phyloP scores from a whole-genome alignment of 108 stramenopile genomes.

The Pelagomonas calceolata region DNA sequence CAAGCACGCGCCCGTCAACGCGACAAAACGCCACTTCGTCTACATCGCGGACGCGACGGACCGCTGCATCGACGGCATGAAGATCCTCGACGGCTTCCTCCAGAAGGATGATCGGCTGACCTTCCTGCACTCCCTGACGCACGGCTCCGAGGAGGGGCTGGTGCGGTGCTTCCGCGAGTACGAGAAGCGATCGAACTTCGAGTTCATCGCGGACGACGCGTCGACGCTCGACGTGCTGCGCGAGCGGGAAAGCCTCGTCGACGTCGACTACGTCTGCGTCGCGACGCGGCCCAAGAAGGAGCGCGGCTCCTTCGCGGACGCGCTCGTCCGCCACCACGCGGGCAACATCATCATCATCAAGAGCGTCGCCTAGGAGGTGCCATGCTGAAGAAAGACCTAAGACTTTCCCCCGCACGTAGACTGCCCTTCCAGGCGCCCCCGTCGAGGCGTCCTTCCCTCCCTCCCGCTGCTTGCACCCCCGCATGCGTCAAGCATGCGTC shows the following conservation, averaged over 20 bases:
- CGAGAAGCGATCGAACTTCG: not conserved
- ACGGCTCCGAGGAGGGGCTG: not conserved
- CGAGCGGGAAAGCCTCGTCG: not conserved
- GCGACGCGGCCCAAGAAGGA: not conserved
- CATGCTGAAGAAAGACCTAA: no score
- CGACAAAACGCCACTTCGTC: not conserved
- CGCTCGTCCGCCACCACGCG: not conserved
- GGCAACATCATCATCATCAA: not conserved
- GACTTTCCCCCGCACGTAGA: no score
- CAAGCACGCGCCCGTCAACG: not conserved
- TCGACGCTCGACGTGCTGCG: not conserved
- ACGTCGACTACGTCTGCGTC: not conserved
- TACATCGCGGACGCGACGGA: not conserved
- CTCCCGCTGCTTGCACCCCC: no score
- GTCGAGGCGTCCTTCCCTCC: no score
- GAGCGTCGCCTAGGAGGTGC: no score
- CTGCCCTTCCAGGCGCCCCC: no score
- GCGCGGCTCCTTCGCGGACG: not conserved
- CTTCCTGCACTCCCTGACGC: not conserved
- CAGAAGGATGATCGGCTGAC: not conserved
- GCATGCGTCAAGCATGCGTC: no score
- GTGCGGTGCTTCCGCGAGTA: not conserved
- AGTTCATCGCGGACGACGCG: not conserved
- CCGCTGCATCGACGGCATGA: not conserved
- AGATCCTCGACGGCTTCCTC: not conserved